Percentiles rank a stretch among this genome's conserved stretches.
These are phyloP conservation scores for Viola pubescens DNA, from an alignment of 441 rosid genomes.

Conservation along the genomic window DNA sequence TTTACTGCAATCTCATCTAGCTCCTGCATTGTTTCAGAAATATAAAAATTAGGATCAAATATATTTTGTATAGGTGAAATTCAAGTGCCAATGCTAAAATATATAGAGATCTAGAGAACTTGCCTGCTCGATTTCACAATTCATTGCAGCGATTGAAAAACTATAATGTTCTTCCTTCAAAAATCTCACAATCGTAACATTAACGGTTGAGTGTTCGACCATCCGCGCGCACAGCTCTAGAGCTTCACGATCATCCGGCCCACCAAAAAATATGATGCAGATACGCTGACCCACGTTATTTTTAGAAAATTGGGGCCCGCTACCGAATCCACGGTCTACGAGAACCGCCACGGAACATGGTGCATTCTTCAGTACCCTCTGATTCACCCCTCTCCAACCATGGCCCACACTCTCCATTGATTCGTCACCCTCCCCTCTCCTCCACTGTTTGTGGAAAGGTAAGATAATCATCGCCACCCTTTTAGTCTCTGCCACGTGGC, in stretches of 20 bases:
- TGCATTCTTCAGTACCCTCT: constrained; percentile 54
- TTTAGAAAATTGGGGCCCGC: constrained; percentile 13
- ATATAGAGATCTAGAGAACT: background rate
- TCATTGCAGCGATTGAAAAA: constrained; percentile 40
- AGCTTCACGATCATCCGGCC: constrained; percentile 71
- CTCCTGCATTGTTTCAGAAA: constrained; percentile 28
- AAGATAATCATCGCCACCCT: constrained; percentile 49
- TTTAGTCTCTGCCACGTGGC: constrained; percentile 60
- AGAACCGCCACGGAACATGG: constrained; percentile 72
- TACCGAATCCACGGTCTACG: constrained; percentile 71
- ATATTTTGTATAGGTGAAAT: too few relatives aligned
- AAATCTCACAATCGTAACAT: constrained; percentile 45
- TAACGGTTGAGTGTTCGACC: constrained; percentile 62
- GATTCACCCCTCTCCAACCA: constrained; percentile 62
- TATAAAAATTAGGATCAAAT: background rate
- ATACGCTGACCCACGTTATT: constrained; percentile 30
- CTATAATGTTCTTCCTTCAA: constrained; percentile 31
- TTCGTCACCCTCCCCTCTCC: constrained; percentile 42
- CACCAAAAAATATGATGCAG: constrained; percentile 62
- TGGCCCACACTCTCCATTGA: constrained; percentile 50
- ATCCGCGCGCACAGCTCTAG: constrained; percentile 55
- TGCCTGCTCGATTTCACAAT: constrained; percentile 46
- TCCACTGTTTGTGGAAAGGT: constrained; percentile 66
- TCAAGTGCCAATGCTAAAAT: background rate
- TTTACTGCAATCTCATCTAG: constrained; percentile 34